Evolutionary conservation across 768 basidiomycete species (phyloP).

Genomic region (Calocera cornea): DNA sequence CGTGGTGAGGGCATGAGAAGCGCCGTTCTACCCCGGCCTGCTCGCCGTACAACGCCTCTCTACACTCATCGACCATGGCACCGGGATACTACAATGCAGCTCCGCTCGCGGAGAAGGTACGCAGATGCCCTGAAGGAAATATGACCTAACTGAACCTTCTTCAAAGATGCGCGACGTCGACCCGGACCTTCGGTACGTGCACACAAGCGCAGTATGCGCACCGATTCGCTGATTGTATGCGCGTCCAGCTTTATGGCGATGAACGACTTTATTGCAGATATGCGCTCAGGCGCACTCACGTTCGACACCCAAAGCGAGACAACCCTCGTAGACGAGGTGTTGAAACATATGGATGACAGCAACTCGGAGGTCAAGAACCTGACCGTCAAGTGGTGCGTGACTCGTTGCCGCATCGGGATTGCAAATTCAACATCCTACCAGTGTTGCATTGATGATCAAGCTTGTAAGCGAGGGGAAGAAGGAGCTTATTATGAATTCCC

Average conservation of each 20-base stretch:
- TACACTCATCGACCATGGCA: not conserved
- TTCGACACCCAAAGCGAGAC: constrained; percentile 82
- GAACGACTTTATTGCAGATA: constrained; percentile 83
- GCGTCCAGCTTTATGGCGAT: constrained; percentile 82
- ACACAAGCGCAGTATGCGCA: constrained; percentile 14
- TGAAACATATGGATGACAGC: constrained; percentile 79
- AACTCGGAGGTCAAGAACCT: constrained; percentile 98
- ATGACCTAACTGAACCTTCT: not conserved
- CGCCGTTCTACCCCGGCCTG: not conserved
- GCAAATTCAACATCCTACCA: constrained; percentile 22
- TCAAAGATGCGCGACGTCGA: constrained; percentile 74
- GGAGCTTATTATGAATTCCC: constrained; percentile 75
- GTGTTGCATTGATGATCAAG: constrained; percentile 82
- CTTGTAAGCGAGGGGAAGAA: constrained; percentile 71
- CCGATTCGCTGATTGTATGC: constrained; percentile 12
- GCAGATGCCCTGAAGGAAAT: not conserved
- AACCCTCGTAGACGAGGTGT: constrained; percentile 70
- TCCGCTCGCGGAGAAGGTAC: not conserved
- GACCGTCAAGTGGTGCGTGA: constrained; percentile 77
- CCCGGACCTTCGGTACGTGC: constrained; percentile 69
- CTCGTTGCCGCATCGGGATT: not conserved
- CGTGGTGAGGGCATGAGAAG: not conserved
- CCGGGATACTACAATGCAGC: not conserved
- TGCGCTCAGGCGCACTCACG: constrained; percentile 58
- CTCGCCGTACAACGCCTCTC: not conserved